These are phyloP conservation scores for Phytophthora kernoviae DNA, from an alignment of 352 stramenopile genomes.

Conservation along the genomic window DNA sequence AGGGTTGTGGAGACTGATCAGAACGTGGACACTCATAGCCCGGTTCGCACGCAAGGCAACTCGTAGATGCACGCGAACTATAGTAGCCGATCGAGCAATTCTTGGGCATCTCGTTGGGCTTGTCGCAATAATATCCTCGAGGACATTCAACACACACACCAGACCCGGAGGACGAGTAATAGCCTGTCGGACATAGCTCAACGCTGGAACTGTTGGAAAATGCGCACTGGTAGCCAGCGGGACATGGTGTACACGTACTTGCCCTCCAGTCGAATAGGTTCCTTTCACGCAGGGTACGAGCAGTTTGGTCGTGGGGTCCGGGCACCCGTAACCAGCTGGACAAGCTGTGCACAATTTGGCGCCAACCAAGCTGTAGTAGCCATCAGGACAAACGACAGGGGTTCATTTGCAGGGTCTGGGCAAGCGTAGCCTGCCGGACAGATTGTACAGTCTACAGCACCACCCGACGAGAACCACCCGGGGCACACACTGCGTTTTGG, in stretches of 20 bases:
- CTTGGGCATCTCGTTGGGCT: constrained; percentile 61
- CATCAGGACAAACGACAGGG: constrained; percentile 48
- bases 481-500: constrained; percentile 48
- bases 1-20: constrained; percentile 75
- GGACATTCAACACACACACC: constrained; percentile 76
- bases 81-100: constrained; percentile 84
- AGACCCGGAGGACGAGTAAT: constrained; percentile 66
- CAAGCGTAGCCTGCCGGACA: constrained; percentile 72
- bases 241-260: constrained; percentile 67
- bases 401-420: constrained; percentile 37
- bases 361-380: constrained; percentile 65
- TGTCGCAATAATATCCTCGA: constrained; percentile 82
- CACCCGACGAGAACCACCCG: constrained; percentile 45
- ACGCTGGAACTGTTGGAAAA: constrained; percentile 66
- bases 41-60: constrained; percentile 69
- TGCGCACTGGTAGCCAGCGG: constrained; percentile 79
- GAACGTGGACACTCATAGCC: constrained; percentile 86
- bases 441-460: constrained; percentile 54
- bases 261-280: constrained; percentile 59
- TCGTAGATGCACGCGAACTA: constrained; percentile 67
- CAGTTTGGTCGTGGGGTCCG: constrained; percentile 53
- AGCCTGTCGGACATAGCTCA: constrained; percentile 59
- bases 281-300: constrained; percentile 55
- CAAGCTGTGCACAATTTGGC: constrained; percentile 63
- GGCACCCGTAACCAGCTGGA: constrained; percentile 75